Base-by-base conservation (phyloP, 352 stramenopile genomes). In the Globisporangium nodosum region DNA sequence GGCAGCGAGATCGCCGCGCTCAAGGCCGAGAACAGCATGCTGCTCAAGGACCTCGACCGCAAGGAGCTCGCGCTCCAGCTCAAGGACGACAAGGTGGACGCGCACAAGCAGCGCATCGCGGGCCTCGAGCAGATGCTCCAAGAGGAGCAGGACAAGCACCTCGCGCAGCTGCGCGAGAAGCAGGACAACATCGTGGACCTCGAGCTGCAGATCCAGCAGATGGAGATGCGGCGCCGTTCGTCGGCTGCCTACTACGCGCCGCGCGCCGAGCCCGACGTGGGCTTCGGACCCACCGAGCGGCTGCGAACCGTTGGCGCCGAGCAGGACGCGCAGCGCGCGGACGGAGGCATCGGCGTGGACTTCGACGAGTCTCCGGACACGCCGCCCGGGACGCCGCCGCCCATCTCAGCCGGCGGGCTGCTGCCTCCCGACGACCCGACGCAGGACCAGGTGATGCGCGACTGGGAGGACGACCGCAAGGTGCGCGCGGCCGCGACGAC, bases 31-130 rank as follows among this genome's bases (percentile, higher is more conserved):
- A 91, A 90, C 65, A 74, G 68, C 37, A 70, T 88, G 58, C 65
- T 90, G 48, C 64, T 91, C 20, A 89, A 90, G 51, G 81, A 91
- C 35, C 56, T 94, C 56, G 79, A 90, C 63, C 66, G 79, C 35
- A 87, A 89, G 58, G 79, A 90, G 21, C 54, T 74, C 31, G 70
- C 84, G 30, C 49, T 90, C 49, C 74, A 87, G 60, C 58, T 87
- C 21, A 67, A 74, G 48, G 78, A 88, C n/a, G 84, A 91, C 12
- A 75, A 90, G 58, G 69, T 92, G 9, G 58, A 56, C 27, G 69
- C 74, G 0, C 81, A 90, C 59, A 90, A 88, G 58, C 65, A 70
- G 3, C 76, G 81, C 54, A 90, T 93, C 45, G 40, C 56, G 24
- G 69, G 69, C 1, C 66, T 93, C 11, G 78, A 93, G 60, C 52